Conservation (phyloP, 306 rosid species). For the Cucurbita ficifolia region DNA sequence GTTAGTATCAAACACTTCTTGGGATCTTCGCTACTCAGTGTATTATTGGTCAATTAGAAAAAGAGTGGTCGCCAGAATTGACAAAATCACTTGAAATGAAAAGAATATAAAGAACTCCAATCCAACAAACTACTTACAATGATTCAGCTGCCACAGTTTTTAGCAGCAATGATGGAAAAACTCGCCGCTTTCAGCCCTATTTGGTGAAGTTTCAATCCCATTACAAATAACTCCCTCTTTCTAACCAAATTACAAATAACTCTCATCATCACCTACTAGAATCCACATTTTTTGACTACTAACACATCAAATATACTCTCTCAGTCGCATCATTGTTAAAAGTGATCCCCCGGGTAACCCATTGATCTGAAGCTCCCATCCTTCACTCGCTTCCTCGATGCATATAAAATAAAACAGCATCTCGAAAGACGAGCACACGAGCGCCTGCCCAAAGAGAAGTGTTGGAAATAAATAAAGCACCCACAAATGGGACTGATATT, state of each 20-base stretch:
- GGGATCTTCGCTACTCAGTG: no score
- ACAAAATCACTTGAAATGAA: no score
- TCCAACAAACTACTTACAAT: no score
- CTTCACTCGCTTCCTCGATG: not conserved
- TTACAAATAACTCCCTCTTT: not conserved
- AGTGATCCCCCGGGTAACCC: not conserved
- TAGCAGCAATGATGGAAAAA: no score
- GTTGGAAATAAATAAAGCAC: not conserved
- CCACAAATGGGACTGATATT: not conserved
- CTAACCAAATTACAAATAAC: not conserved
- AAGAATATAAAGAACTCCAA: no score
- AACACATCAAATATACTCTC: not conserved
- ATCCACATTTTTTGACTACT: not conserved
- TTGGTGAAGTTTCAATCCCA: no score
- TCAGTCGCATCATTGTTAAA: not conserved
- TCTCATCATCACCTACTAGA: not conserved
- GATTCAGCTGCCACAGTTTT: no score
- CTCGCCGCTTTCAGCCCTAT: no score
- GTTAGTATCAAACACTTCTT: no score
- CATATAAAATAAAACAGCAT: not conserved
- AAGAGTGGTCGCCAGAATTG: no score
- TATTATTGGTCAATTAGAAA: no score
- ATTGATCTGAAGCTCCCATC: not conserved
- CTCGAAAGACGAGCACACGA: not conserved
- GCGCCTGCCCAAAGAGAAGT: not conserved